Evolutionary conservation across 2,329 filamentous ascomycete species (phyloP), one percentile per base, ranked within the genome.

Genomic region (Emergomyces pasteurianus): DNA sequence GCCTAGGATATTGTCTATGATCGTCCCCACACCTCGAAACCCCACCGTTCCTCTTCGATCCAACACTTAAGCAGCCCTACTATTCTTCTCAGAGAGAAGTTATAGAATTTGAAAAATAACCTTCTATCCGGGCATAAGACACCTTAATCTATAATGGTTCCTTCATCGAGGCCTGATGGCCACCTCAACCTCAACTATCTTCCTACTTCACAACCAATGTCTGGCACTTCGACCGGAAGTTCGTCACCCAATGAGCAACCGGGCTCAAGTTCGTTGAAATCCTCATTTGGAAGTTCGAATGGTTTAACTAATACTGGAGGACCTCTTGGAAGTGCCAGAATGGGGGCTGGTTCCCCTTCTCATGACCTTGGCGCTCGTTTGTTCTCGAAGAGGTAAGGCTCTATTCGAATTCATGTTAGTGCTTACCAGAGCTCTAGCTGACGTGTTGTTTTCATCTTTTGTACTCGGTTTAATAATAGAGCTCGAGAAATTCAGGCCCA

Each of bases 401-500:
- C 21, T n/a, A 23, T 50, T 16, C n/a, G 40, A 58, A 31, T 52
- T 54, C 58, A 40, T 60, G n/a, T 47, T 55, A 28, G 59, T 56
- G 14, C 36, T 28, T 60, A 23, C 18, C 28, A 31, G 16, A 23
- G n/a, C 54, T 50, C 21, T 26, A 4, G 26, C 40, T n/a, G 16
- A 53, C 40, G 31, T 31, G 7, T 31, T 5, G 18, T 31, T 14
- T 52, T 42, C 66, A 62, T 57, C 10, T 21, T 26, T 21, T 60
- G 16, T 40, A 40, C 34, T 18, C 31, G 60, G 58, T 26, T 58
- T 43, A 56, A 61, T 69, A 96, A 61, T 69, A 96, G 92, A 72
- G 92, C 94, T 66, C 85, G 94, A 74, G 94, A 99, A 76, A 96
- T 97, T 64, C 92, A 97, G 78, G 92, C 92, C 60, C 92, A 96